phyloP scores from a whole-genome alignment of 2,329 filamentous ascomycete species.

The Fusarium pininemorale region DNA sequence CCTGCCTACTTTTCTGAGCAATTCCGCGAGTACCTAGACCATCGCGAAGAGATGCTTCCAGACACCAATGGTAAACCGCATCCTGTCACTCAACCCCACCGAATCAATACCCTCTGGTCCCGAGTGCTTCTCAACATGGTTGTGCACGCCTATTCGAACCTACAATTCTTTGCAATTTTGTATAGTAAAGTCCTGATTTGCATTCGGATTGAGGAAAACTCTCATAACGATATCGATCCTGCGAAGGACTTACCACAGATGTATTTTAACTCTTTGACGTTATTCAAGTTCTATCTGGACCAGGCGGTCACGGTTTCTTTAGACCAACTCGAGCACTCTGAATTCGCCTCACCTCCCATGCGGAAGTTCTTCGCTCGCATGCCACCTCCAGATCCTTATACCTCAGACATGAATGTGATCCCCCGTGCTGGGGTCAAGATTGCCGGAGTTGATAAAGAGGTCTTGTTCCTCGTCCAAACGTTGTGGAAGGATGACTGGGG shows the following conservation, averaged over 20 bases:
- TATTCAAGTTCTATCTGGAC: background rate
- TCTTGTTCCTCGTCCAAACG: background rate
- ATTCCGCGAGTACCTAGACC: constrained; percentile 56
- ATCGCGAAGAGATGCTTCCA: constrained; percentile 39
- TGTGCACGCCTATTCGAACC: background rate
- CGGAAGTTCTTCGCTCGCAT: background rate
- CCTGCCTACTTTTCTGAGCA: constrained; percentile 62
- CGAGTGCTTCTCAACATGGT: background rate
- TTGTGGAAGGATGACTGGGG: background rate
- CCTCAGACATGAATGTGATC: background rate
- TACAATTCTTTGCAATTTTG: background rate
- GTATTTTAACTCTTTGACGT: background rate
- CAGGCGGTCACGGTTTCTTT: background rate
- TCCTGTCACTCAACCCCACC: background rate
- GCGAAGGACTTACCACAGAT: background rate
- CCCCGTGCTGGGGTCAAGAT: background rate
- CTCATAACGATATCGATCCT: background rate
- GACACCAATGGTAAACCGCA: background rate
- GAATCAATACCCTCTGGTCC: background rate
- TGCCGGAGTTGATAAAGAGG: background rate
- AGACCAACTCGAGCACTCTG: background rate
- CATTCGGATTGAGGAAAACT: background rate
- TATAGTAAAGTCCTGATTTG: background rate
- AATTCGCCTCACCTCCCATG: background rate
- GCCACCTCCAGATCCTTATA: background rate